These are phyloP conservation scores for Bassia scoparia DNA, from an alignment of 148 eudicot genomes.

Conservation along the genomic window DNA sequence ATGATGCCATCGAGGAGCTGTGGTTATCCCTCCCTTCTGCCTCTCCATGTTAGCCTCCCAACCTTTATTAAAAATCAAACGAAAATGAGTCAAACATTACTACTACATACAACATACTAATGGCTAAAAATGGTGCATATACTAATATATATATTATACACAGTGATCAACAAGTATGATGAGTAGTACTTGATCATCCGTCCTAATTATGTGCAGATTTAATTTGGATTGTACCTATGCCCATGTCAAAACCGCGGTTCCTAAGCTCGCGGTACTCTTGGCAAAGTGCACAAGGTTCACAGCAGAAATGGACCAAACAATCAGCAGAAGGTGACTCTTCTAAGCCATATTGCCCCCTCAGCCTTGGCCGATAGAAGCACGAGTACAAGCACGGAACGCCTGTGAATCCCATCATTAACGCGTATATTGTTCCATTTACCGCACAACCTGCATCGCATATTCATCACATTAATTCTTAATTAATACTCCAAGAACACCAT, in stretches of 20 bases:
- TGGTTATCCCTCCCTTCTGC: slow-evolving; percentile 15
- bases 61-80: slow-evolving; percentile 14
- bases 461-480: neutral
- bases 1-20: slow-evolving; percentile 19
- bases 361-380: slow-evolving; percentile 38
- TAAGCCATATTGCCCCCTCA: slow-evolving; percentile 44
- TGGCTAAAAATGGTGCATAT: no score
- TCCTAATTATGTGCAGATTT: neutral
- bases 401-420: slow-evolving; percentile 22
- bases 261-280: slow-evolving; percentile 55
- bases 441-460: slow-evolving; percentile 25
- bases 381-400: slow-evolving; percentile 29
- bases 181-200: no score
- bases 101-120: no score
- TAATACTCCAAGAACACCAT: neutral
- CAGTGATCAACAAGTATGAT: no score
- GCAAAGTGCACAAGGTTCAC: slow-evolving; percentile 50
- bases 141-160: no score
- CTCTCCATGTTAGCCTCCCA: slow-evolving; percentile 31
- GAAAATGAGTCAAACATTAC: no score
- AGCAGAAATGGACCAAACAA: slow-evolving; percentile 47
- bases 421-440: slow-evolving; percentile 29
- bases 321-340: slow-evolving; percentile 44
- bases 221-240: slow-evolving; percentile 26
- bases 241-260: slow-evolving; percentile 43